Evolutionary conservation across 352 stramenopile species (phyloP).

Genomic region (Pythium brachiatum): DNA sequence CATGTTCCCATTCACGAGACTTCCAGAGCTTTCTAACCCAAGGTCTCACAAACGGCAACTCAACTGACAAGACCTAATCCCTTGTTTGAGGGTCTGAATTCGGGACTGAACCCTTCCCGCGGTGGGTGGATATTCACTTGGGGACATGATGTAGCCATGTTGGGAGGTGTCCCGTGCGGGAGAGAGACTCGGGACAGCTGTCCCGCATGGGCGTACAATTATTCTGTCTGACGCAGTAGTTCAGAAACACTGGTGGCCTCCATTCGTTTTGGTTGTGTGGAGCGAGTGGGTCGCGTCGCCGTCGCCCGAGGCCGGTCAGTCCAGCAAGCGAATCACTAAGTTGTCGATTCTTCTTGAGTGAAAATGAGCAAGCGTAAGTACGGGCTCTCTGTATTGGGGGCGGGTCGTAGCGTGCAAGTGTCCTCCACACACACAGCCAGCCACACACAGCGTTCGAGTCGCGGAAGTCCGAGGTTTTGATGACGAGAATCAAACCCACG

Average conservation of each 20-base stretch:
- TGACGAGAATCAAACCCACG: too few species aligned
- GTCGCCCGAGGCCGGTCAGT: slow-evolving; percentile 13
- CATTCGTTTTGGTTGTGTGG: slow-evolving; percentile 33
- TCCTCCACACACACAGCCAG: background rate
- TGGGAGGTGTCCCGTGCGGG: background rate
- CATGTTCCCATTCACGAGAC: background rate
- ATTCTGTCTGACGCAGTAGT: slow-evolving; percentile 23
- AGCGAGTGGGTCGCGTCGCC: background rate
- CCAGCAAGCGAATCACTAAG: slow-evolving; percentile 39
- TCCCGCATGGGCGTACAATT: background rate
- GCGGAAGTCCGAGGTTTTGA: background rate
- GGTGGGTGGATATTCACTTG: background rate
- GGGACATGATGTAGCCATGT: slow-evolving; percentile 9
- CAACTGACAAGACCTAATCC: slow-evolving; percentile 10
- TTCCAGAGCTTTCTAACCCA: background rate
- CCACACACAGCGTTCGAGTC: background rate
- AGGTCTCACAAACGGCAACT: slow-evolving; percentile 22
- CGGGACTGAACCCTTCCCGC: slow-evolving; percentile 1
- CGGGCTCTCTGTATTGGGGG: background rate
- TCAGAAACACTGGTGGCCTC: slow-evolving; percentile 24
- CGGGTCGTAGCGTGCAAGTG: background rate
- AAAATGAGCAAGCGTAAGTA: slow-evolving; percentile 87
- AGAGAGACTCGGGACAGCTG: background rate
- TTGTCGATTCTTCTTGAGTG: slow-evolving; percentile 74
- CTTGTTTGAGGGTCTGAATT: background rate